A percentile compares a stretch with the other conserved stretches of the same genome.
These are phyloP conservation scores for Coemansia sp. DNA, from an alignment of 371 early-diverging fungal genomes.

Conservation along the genomic window DNA sequence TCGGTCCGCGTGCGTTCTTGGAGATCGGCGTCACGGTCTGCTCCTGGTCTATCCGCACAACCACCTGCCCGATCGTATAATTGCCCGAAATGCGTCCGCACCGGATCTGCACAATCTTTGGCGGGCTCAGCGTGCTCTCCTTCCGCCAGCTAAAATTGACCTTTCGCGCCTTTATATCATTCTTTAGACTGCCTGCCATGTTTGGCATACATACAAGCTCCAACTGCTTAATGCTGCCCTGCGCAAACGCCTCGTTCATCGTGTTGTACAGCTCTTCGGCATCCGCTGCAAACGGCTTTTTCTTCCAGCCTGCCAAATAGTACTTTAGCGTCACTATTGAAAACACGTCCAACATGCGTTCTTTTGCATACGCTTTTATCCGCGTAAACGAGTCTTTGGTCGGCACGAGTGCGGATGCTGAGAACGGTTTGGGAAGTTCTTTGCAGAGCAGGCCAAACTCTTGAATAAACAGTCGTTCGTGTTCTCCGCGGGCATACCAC, in stretches of 20 bases:
- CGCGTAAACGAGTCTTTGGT: slow-evolving; percentile 9
- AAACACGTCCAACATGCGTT: slow-evolving; percentile 8
- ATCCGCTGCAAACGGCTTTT: slow-evolving; percentile 27
- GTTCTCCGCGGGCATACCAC: neutral
- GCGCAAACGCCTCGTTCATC: slow-evolving; percentile 74
- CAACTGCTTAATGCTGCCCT: slow-evolving; percentile 62
- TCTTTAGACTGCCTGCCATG: slow-evolving; percentile 66
- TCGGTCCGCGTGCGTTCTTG: slow-evolving; percentile 55
- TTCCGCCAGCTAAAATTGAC: slow-evolving; percentile 68
- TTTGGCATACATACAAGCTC: slow-evolving; percentile 63
- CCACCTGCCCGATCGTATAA: slow-evolving; percentile 58
- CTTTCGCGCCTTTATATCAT: slow-evolving; percentile 63
- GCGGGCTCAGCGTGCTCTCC: slow-evolving; percentile 59
- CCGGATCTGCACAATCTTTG: slow-evolving; percentile 66
- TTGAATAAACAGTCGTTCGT: slow-evolving; percentile 19
- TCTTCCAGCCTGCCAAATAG: slow-evolving; percentile 37
- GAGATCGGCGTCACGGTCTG: slow-evolving; percentile 64
- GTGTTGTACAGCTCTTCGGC: slow-evolving; percentile 65
- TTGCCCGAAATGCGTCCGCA: slow-evolving; percentile 56
- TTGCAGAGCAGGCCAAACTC: slow-evolving; percentile 34
- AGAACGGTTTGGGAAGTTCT: slow-evolving; percentile 14
- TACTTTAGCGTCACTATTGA: slow-evolving; percentile 20
- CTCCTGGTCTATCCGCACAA: slow-evolving; percentile 65
- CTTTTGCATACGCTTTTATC: neutral
- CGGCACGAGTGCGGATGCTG: slow-evolving; percentile 16